Conservation (phyloP, 768 basidiomycete species). For the Melanogaster broomeanus region DNA sequence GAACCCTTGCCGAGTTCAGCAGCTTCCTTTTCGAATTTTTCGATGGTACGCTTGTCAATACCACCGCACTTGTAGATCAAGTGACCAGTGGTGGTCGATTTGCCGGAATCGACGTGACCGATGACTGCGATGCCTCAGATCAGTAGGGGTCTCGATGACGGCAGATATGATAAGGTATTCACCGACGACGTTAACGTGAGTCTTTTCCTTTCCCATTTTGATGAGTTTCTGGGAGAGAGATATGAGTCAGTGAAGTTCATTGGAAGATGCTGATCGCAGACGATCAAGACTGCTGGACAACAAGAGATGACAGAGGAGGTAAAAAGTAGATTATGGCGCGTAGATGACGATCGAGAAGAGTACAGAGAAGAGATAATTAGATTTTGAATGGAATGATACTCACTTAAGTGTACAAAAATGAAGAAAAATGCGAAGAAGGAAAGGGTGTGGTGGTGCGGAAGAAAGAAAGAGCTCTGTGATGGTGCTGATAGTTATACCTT, state of each 20-base stretch:
- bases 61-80: conserved; percentile 99
- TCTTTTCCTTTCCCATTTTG: conserved; percentile 96
- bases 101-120: conserved; percentile 99
- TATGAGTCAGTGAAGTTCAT: conserved; percentile 13
- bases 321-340: conserved; percentile 18
- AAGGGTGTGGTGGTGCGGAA: conserved; percentile 38
- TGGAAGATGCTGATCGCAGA: conserved; percentile 15
- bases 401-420: conserved; percentile 44
- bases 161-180: conserved; percentile 40
- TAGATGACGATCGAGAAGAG: conserved; percentile 17
- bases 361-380: conserved; percentile 4
- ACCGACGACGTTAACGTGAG: conserved; percentile 98
- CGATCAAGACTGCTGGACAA: conserved; percentile 22
- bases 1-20: conserved; percentile 99
- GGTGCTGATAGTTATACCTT: conserved; percentile 64
- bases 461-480: conserved; percentile 35
- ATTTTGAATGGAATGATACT: conserved; percentile 29
- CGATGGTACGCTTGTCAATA: conserved; percentile 99
- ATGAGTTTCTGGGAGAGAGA: conserved; percentile 44
- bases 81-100: conserved; percentile 99
- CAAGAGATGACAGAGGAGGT: conserved; percentile 16
- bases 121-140: conserved; percentile 65
- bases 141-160: conserved; percentile 13
- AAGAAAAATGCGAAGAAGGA: conserved; percentile 31
- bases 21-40: conserved; percentile 99